Conservation (phyloP, 495 filamentous ascomycete species). For the Aspergillus nanangensis region DNA sequence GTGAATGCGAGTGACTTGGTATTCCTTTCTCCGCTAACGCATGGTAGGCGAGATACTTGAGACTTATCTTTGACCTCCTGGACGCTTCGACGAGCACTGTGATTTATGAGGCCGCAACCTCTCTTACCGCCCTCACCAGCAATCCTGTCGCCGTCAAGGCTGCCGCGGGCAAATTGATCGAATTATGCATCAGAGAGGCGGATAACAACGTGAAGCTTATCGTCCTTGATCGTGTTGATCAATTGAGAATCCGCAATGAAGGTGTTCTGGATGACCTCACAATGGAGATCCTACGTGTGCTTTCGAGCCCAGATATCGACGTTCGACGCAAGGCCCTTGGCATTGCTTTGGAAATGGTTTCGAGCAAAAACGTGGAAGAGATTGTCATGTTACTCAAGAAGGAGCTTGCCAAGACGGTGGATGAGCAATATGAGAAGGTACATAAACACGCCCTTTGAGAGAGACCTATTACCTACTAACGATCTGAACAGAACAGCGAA, state of each 20-base stretch:
- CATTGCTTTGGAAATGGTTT: slow-evolving; percentile 95
- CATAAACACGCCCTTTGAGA: too few species aligned
- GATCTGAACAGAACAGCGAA: slow-evolving; percentile 67
- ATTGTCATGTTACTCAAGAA: slow-evolving; percentile 96
- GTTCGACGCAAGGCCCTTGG: slow-evolving; percentile 88
- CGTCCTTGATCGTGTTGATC: slow-evolving; percentile 90
- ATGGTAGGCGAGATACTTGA: slow-evolving; percentile 74
- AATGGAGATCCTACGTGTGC: slow-evolving; percentile 98
- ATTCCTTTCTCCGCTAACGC: slow-evolving; percentile 21
- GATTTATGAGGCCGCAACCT: slow-evolving; percentile 97
- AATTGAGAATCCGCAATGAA: slow-evolving; percentile 85
- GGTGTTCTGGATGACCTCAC: slow-evolving; percentile 90
- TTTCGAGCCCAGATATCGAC: slow-evolving; percentile 94
- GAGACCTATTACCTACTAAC: slow-evolving; percentile 20
- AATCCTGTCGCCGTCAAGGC: slow-evolving; percentile 98
- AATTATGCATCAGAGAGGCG: slow-evolving; percentile 92
- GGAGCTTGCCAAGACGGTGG: slow-evolving; percentile 93
- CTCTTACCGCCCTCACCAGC: slow-evolving; percentile 87
- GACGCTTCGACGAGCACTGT: slow-evolving; percentile 93
- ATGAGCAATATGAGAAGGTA: slow-evolving; percentile 96
- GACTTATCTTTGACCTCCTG: slow-evolving; percentile 93
- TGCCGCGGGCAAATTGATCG: slow-evolving; percentile 91
- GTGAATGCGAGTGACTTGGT: not conserved
- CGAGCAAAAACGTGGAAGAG: slow-evolving; percentile 98
- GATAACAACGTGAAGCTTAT: slow-evolving; percentile 99